phyloP scores from a whole-genome alignment of 345 rosid species.

The Excoecaria cochinchinensis region DNA sequence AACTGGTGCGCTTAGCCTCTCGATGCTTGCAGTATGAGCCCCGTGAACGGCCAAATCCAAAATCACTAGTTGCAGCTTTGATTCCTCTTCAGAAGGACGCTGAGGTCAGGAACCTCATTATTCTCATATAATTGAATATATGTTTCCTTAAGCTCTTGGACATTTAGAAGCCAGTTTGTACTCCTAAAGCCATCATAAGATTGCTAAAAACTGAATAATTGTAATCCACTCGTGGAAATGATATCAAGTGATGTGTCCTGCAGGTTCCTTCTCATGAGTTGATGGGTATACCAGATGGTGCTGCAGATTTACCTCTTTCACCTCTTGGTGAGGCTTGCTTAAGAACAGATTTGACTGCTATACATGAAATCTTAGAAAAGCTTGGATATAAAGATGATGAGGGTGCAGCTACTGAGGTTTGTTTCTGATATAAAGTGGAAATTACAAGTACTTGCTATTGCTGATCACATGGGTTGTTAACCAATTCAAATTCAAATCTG shows the following conservation, averaged over 20 bases:
- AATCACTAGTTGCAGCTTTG: conserved; percentile 62
- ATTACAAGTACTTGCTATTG: neutral
- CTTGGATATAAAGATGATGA: conserved; percentile 85
- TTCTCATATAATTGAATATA: neutral
- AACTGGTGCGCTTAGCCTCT: conserved; percentile 76
- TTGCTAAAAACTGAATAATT: neutral
- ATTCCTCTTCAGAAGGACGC: conserved; percentile 78
- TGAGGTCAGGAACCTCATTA: conserved; percentile 44
- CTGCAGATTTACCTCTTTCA: conserved; percentile 55
- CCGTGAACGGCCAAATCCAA: conserved; percentile 77
- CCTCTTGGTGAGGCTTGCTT: conserved; percentile 87
- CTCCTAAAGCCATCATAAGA: neutral
- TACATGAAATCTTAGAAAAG: conserved; percentile 71
- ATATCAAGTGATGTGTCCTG: conserved; percentile 15
- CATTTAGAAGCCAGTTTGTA: neutral
- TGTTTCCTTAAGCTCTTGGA: neutral
- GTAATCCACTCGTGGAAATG: conserved; percentile 10
- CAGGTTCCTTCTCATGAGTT: conserved; percentile 71
- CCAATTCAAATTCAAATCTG: neutral
- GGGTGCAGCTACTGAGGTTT: conserved; percentile 79
- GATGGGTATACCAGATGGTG: conserved; percentile 69
- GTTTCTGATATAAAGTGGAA: conserved; percentile 16
- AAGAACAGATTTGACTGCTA: conserved; percentile 73
- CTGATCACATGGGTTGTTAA: neutral
- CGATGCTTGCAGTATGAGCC: conserved; percentile 81